Conservation (phyloP, 371 early-diverging fungal genomes). For the Phascolomyces articulosus region DNA sequence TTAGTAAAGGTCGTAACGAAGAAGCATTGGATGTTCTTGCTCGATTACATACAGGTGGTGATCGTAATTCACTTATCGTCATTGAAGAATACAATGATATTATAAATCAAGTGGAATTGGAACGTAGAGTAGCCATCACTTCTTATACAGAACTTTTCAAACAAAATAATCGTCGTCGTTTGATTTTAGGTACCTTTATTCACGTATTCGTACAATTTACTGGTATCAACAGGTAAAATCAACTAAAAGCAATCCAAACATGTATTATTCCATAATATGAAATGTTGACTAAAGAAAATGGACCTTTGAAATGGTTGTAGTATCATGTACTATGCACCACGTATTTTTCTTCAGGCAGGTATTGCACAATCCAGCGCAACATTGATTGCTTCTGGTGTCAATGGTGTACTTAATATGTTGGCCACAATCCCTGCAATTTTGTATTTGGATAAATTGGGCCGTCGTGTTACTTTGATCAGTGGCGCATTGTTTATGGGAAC, state of each 20-base stretch:
- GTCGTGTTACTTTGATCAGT: slow-evolving; percentile 44
- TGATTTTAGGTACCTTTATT: slow-evolving; percentile 69
- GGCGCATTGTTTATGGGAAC: slow-evolving; percentile 47
- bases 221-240: slow-evolving; percentile 56
- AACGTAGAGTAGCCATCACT: slow-evolving; percentile 68
- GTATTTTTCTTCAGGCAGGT: slow-evolving; percentile 73
- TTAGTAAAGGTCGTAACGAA: slow-evolving; percentile 66
- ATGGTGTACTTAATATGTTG: slow-evolving; percentile 73
- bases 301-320: no score
- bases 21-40: slow-evolving; percentile 80
- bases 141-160: slow-evolving; percentile 74
- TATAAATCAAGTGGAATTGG: slow-evolving; percentile 67
- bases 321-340: slow-evolving; percentile 58
- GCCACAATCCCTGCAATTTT: slow-evolving; percentile 77
- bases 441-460: slow-evolving; percentile 51
- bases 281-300: no score
- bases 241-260: no score
- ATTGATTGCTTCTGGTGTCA: slow-evolving; percentile 75
- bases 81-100: slow-evolving; percentile 82
- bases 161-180: slow-evolving; percentile 60
- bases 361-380: slow-evolving; percentile 44
- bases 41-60: slow-evolving; percentile 66
- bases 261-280: no score
- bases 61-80: slow-evolving; percentile 58
- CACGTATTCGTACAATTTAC: slow-evolving; percentile 68